These are phyloP conservation scores for Pythium chondricola DNA, from an alignment of 352 stramenopile species.

Conservation along the genomic window DNA sequence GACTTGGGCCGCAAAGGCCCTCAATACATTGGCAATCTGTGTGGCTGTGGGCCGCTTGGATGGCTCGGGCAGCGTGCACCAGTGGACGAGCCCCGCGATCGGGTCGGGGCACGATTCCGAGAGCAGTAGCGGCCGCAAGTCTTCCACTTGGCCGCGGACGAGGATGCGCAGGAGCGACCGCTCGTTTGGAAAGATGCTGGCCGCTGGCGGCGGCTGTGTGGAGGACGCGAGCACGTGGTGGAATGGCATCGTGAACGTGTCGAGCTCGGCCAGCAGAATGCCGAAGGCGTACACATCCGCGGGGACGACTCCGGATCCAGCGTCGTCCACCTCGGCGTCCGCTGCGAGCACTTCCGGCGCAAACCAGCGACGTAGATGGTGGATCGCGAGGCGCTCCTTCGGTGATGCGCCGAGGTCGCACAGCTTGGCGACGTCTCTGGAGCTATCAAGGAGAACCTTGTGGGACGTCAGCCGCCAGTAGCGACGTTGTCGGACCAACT, in stretches of 20 bases:
- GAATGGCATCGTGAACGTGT: constrained; percentile 44
- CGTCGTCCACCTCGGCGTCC: constrained; percentile 3
- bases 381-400: constrained; percentile 25
- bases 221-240: constrained; percentile 9
- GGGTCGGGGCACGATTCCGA: constrained; percentile 14
- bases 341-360: constrained; percentile 37
- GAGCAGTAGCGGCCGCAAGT: constrained; percentile 3
- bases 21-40: constrained; percentile 24
- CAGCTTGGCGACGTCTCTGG: constrained; percentile 27
- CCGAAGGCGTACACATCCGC: constrained; percentile 52
- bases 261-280: constrained; percentile 35
- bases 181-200: constrained; percentile 27
- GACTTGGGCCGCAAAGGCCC: neutral
- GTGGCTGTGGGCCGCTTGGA: constrained; percentile 16
- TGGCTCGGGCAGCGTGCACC: constrained; percentile 25
- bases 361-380: constrained; percentile 31
- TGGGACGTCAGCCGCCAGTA: constrained; percentile 36
- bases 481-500: constrained; percentile 24
- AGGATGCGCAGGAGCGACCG: constrained; percentile 14
- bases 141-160: constrained; percentile 10
- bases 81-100: constrained; percentile 23
- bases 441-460: constrained; percentile 33
- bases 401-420: constrained; percentile 39
- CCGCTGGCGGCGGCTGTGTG: constrained; percentile 9
- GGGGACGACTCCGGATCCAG: neutral